Conservation (phyloP, 176 grass and related monocot species). For the Aegilops longissima region DNA sequence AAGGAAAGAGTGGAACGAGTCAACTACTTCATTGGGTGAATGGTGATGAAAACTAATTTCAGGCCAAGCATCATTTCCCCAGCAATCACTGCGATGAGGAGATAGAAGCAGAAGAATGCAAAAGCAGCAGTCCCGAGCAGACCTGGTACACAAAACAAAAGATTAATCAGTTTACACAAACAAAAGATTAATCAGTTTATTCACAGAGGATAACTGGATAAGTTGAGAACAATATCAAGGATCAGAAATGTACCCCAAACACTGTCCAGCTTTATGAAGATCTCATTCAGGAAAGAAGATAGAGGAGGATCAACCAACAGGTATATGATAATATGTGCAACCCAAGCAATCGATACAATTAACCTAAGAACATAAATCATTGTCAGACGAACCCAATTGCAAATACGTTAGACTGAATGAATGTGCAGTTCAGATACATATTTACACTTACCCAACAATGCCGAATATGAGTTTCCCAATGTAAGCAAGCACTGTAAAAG, state of each 20-base stretch:
- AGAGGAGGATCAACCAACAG: slow-evolving; percentile 85
- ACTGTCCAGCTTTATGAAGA: slow-evolving; percentile 93
- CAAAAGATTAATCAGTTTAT: slow-evolving; percentile 12
- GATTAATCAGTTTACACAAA: background rate
- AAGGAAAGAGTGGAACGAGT: background rate
- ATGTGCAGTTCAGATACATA: background rate
- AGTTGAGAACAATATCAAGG: slow-evolving; percentile 25
- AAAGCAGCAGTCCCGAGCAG: slow-evolving; percentile 97
- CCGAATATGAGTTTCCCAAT: slow-evolving; percentile 82
- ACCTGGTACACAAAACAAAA: slow-evolving; percentile 58
- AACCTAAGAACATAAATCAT: slow-evolving; percentile 51
- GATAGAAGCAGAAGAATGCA: slow-evolving; percentile 99
- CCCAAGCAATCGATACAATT: slow-evolving; percentile 95
- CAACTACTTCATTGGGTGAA: slow-evolving; percentile 99
- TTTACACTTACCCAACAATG: slow-evolving; percentile 73
- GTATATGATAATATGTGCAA: slow-evolving; percentile 96
- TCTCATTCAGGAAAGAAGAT: slow-evolving; percentile 96
- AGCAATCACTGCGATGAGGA: slow-evolving; percentile 95
- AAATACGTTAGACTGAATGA: background rate
- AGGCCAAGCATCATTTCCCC: slow-evolving; percentile 98
- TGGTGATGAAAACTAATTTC: slow-evolving; percentile 98
- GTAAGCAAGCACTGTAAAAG: slow-evolving; percentile 93
- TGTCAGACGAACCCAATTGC: slow-evolving; percentile 13
- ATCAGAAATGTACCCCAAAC: slow-evolving; percentile 80
- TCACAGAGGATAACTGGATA: slow-evolving; percentile 3